These are phyloP conservation scores for Ophiostoma perfectum DNA, from an alignment of 2,329 filamentous ascomycete genomes.

Conservation along the genomic window DNA sequence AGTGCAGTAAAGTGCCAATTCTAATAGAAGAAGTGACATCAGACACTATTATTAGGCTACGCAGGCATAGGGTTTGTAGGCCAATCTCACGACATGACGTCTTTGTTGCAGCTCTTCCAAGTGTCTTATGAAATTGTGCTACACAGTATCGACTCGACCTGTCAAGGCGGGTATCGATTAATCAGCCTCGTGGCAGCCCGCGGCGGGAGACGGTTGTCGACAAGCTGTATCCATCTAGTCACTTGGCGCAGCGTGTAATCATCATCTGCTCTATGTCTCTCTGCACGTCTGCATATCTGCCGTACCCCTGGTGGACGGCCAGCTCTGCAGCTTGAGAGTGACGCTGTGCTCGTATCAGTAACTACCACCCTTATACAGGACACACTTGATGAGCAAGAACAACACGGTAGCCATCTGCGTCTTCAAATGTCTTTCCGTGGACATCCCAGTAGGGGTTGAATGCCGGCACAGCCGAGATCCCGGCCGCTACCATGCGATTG, in stretches of 20 bases:
- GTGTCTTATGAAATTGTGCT: too few species aligned
- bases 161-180: neutral
- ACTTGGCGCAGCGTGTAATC: neutral
- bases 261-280: neutral
- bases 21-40: neutral
- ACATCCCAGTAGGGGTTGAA: conserved; percentile 44
- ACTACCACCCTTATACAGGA: conserved; percentile 14
- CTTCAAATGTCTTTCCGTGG: conserved; percentile 41
- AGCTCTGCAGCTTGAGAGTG: too few species aligned
- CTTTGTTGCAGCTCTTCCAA: neutral
- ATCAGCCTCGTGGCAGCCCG: neutral
- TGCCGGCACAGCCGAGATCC: conserved; percentile 35
- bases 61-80: neutral
- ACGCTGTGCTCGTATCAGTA: too few species aligned
- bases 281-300: neutral
- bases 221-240: neutral
- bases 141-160: neutral
- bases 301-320: neutral
- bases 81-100: neutral
- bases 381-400: conserved; percentile 36
- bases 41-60: neutral
- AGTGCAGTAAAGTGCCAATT: neutral
- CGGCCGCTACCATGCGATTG: conserved; percentile 34
- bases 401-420: conserved; percentile 42
- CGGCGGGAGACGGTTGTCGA: neutral